These are phyloP conservation scores for Rhytidiadelphus loreus DNA, from an alignment of 225 moss, liverwort and hornwort genomes.

Conservation along the genomic window DNA sequence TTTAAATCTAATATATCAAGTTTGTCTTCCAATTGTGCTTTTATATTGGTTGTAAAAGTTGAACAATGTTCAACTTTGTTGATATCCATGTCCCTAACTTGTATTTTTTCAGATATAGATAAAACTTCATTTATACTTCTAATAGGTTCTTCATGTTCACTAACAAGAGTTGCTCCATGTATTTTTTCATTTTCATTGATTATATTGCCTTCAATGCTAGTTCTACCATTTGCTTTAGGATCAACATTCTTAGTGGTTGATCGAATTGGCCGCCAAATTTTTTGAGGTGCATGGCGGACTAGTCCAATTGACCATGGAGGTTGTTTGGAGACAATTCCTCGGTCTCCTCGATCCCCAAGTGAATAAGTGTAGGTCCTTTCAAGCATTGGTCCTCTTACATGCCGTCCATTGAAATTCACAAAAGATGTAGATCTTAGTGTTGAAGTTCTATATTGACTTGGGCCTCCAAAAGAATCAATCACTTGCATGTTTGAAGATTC, in stretches of 20 bases:
- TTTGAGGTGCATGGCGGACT: slow-evolving; percentile 33
- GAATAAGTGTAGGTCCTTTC: background rate
- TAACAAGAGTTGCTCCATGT: accelerated
- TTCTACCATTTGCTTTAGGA: background rate
- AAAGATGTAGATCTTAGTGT: background rate
- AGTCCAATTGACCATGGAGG: slow-evolving; percentile 25
- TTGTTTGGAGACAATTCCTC: slow-evolving; percentile 15
- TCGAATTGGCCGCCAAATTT: slow-evolving; percentile 57
- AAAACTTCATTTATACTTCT: background rate
- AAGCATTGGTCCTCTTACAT: background rate
- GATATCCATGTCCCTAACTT: background rate
- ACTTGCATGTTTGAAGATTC: background rate
- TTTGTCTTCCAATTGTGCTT: background rate
- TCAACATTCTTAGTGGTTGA: background rate
- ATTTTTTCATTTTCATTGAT: background rate
- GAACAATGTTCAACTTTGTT: background rate
- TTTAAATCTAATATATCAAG: background rate
- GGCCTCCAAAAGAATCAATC: background rate
- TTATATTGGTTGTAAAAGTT: background rate
- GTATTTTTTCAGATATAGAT: background rate
- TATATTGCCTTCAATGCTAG: background rate
- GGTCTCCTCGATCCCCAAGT: slow-evolving; percentile 25
- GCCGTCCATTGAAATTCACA: slow-evolving; percentile 7
- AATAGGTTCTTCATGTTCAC: background rate
- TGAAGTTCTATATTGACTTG: background rate